Base-by-base conservation (phyloP, 1,139 yeast genomes). In the Citeromyces siamensis region DNA sequence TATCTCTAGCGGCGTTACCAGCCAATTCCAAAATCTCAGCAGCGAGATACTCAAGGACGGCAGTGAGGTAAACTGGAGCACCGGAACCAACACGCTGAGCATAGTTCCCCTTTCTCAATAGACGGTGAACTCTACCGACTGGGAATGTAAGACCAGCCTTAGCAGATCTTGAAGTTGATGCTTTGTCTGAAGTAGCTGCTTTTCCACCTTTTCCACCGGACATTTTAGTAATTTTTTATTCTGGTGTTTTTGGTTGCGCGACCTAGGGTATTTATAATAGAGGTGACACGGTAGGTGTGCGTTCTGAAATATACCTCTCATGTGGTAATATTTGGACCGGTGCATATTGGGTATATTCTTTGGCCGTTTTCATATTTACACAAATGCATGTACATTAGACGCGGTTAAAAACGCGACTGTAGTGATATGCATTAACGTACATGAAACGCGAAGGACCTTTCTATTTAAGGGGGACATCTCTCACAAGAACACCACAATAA, bases 51-150 rank as follows among this genome's bases (percentile, higher is more conserved):
- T 90, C 99, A 55, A 90, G 71, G 37, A 90, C 98, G 3, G 98
- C 97, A 41, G 99, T 88, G 53, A 90, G 71, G 62, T 88, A 90
- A 47, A 90, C 90, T 46, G 98, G 97, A 36, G 96, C 93, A 74
- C 95, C 96, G 50, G 96, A 88, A 76, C 97, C 97, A 56, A 88
- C 81, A 75, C 97, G 83, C 73, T 88, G 96, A 55, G 96, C 96
- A 71, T 88, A 88, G 79, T 88, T 88, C 59, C 97, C 97, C 70
- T 83, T 86, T 76, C 95, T 84, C 58, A 88, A 71, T 57, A 86
- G 75, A 73, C 96, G 80, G 75, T 88, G 97, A 50, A 88, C 94
- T 80, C 97, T 90, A 66, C 97, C 97, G 53, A 90, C 97, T 68
- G 97, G 97, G 94, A 90, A 88, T 55, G 95, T 84, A 62, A 88